These are phyloP conservation scores for Xylogone sp. DNA, from an alignment of 2,329 filamentous ascomycete genomes.

Conservation along the genomic window DNA sequence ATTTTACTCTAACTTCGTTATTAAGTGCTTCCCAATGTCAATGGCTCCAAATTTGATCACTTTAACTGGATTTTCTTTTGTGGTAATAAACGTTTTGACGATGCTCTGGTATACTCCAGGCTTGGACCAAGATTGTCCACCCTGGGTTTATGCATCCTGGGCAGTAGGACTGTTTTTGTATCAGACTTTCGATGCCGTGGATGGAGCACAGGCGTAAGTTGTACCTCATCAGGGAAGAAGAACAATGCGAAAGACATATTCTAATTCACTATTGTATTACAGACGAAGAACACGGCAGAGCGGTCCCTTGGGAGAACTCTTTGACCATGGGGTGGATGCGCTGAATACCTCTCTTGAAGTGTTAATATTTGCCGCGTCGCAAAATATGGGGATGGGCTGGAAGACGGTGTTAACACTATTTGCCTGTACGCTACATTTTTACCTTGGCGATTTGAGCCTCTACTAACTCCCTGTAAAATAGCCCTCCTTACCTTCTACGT, in stretches of 20 bases:
- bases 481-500: slow-evolving; percentile 95
- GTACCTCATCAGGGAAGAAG: neutral
- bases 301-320: slow-evolving; percentile 90
- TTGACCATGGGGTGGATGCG: slow-evolving; percentile 96
- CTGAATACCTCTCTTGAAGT: slow-evolving; percentile 94
- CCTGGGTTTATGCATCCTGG: slow-evolving; percentile 95
- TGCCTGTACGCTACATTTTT: slow-evolving; percentile 54
- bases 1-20: slow-evolving; percentile 93
- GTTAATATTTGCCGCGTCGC: slow-evolving; percentile 83
- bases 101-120: slow-evolving; percentile 95
- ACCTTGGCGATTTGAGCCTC: neutral
- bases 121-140: slow-evolving; percentile 86
- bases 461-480: slow-evolving; percentile 28
- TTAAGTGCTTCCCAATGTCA: slow-evolving; percentile 89
- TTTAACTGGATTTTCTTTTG: slow-evolving; percentile 83
- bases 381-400: slow-evolving; percentile 93
- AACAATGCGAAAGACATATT: slow-evolving; percentile 6
- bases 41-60: slow-evolving; percentile 93
- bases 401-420: slow-evolving; percentile 80
- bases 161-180: slow-evolving; percentile 88
- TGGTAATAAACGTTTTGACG: slow-evolving; percentile 85
- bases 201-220: slow-evolving; percentile 85
- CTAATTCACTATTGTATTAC: neutral
- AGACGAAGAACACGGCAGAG: slow-evolving; percentile 87
- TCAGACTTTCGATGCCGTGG: slow-evolving; percentile 97